Base-by-base conservation (phyloP, 345 rosid genomes). In the Eutrema japonicum region DNA sequence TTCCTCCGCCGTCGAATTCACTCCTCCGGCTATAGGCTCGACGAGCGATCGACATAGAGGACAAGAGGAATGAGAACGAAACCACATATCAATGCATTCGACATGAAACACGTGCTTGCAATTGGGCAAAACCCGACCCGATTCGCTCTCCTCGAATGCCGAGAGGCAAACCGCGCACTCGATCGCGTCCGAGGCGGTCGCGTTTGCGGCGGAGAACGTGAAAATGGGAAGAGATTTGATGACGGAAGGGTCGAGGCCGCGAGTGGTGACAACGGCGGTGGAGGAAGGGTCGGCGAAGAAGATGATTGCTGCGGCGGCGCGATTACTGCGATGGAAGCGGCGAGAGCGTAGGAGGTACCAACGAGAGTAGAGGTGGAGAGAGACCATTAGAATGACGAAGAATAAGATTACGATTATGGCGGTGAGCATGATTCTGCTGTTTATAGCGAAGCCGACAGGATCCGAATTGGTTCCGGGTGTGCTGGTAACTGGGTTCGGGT, bases 41-140 rank as follows among this genome's bases (percentile, higher is more conserved):
- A 95, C 96, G 3, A 89, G 81, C 4, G 86, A 76, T 22, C 99
- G 91, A 45, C 99, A 95, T 16, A 95, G 91, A 22, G 98, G 99
- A 72, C 97, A 94, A 1, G 95, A 89, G 40, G 89, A 81, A 70
- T 94, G 98, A 32, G 97, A 85, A 53, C 83, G 91, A 74, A 95
- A 90, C 98, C 99, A 95, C 99, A 92, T 92, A 70, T 95, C 98
- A 8, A 92, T 90, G 22, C 98, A 95, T 1, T 83, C 96, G 14
- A 82, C 76, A 46, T 95, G 99, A 70, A 95, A 95, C 26, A 85
- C 79, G 37, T 95, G 99, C 10, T 83, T 86, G 58, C 99, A 95
- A 10, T 82, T 86, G 35, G 98, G 96, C 52, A 94, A 73, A 22
- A 78, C 59, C 82, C 95, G 91, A 59, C 95, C 97, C 82, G 76